phyloP scores from a whole-genome alignment of 495 filamentous ascomycete species.

The Talaromyces borbonicus region DNA sequence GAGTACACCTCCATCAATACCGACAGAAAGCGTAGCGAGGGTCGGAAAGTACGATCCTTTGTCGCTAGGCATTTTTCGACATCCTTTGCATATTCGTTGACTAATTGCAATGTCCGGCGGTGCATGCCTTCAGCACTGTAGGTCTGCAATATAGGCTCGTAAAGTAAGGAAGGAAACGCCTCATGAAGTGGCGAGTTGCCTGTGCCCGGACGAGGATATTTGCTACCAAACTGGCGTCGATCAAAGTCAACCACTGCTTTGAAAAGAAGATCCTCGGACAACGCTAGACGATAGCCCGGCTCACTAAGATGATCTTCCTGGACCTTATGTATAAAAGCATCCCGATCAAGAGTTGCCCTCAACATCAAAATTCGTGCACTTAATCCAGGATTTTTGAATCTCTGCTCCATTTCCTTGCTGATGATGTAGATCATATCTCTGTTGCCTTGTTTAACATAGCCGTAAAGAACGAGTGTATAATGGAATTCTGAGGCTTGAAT shows the following conservation, averaged over 20 bases:
- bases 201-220: constrained; percentile 11
- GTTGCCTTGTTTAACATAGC: constrained; percentile 43
- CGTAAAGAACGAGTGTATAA: constrained; percentile 66
- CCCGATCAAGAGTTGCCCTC: constrained; percentile 27
- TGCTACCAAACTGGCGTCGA: constrained; percentile 17
- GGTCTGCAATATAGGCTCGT: constrained; percentile 51
- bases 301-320: not conserved
- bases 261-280: constrained; percentile 29
- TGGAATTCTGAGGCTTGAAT: constrained; percentile 57
- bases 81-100: constrained; percentile 37
- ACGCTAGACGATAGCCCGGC: constrained; percentile 16
- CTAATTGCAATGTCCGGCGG: constrained; percentile 43
- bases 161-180: constrained; percentile 37
- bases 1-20: constrained; percentile 56
- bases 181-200: constrained; percentile 16
- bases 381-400: constrained; percentile 31
- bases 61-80: not conserved
- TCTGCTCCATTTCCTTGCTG: constrained; percentile 40
- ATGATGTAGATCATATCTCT: constrained; percentile 42
- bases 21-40: constrained; percentile 49
- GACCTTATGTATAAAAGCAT: constrained; percentile 9
- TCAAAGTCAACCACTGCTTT: constrained; percentile 21
- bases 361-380: constrained; percentile 40
- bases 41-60: constrained; percentile 19
- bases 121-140: constrained; percentile 49